Conservation (phyloP, 2,329 filamentous ascomycete genomes). For the Pseudopithomyces chartarum region DNA sequence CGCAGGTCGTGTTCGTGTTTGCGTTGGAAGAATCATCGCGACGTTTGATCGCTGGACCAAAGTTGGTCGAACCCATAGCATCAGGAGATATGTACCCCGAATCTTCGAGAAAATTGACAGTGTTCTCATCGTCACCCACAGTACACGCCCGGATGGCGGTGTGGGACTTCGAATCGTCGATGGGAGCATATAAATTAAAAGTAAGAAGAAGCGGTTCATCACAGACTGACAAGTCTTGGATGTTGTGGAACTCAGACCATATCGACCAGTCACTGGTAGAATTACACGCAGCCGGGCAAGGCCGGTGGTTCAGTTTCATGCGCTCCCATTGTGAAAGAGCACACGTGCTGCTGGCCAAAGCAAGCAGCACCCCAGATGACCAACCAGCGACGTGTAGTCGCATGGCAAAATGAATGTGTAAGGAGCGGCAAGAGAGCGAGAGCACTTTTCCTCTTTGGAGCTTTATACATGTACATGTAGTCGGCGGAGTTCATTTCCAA, state of each 20-base stretch:
- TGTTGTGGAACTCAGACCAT: constrained; percentile 1
- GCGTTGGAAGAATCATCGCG: background rate
- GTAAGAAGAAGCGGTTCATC: constrained; percentile 5
- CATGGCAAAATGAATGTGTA: background rate
- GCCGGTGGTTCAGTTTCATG: background rate
- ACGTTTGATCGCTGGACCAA: background rate
- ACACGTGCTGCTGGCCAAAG: background rate
- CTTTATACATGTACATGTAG: background rate
- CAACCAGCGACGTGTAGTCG: background rate
- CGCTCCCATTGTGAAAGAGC: background rate
- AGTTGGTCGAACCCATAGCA: constrained; percentile 1
- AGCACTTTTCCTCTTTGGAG: background rate
- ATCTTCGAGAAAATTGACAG: background rate
- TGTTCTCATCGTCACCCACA: constrained; percentile 4
- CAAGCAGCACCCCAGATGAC: background rate
- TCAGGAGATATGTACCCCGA: constrained; percentile 1
- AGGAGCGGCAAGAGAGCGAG: background rate
- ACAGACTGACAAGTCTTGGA: background rate
- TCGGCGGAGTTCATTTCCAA: background rate
- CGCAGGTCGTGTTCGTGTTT: background rate
- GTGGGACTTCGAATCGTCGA: background rate
- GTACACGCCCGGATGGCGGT: constrained; percentile 3
- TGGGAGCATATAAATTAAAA: constrained; percentile 1
- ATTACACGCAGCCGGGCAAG: constrained; percentile 1
- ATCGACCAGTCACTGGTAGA: background rate